Evolutionary conservation across 495 filamentous ascomycete species (phyloP).

Genomic region (Parmelia sp.): DNA sequence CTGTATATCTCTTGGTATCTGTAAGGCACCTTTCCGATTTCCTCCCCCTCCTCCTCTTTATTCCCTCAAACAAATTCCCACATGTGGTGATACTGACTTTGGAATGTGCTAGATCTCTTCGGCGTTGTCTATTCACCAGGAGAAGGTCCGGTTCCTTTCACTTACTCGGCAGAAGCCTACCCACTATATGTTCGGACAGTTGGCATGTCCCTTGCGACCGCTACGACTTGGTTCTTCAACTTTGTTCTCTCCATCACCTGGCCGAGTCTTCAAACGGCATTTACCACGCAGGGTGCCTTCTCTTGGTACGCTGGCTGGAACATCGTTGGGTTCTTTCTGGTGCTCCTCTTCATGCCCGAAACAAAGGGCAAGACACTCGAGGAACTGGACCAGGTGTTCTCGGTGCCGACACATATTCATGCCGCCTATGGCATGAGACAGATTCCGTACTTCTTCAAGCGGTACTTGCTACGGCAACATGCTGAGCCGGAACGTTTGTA

Average conservation of each 20-base stretch:
- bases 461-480: slow-evolving; percentile 39
- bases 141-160: slow-evolving; percentile 76
- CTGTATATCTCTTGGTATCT: slow-evolving; percentile 61
- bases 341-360: slow-evolving; percentile 40
- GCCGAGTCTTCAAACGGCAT: slow-evolving; percentile 49
- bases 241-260: slow-evolving; percentile 61
- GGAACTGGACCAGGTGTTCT: slow-evolving; percentile 43
- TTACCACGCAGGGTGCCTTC: slow-evolving; percentile 57
- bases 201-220: slow-evolving; percentile 62
- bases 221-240: slow-evolving; percentile 67
- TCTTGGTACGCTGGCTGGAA: slow-evolving; percentile 50
- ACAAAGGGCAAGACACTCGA: slow-evolving; percentile 43
- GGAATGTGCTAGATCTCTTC: slow-evolving; percentile 75
- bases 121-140: slow-evolving; percentile 72
- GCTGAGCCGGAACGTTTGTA: slow-evolving; percentile 29
- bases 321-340: slow-evolving; percentile 36
- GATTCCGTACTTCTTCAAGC: slow-evolving; percentile 44
- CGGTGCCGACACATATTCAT: slow-evolving; percentile 38
- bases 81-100: no score
- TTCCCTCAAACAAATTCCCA: no score
- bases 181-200: slow-evolving; percentile 67
- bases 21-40: no score
- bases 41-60: no score
- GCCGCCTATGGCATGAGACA: slow-evolving; percentile 35
- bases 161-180: slow-evolving; percentile 76